A percentile compares a stretch with the other conserved stretches of the same genome.
Conservation (phyloP, 169 alveolate species). For the Babesia divergens region DNA sequence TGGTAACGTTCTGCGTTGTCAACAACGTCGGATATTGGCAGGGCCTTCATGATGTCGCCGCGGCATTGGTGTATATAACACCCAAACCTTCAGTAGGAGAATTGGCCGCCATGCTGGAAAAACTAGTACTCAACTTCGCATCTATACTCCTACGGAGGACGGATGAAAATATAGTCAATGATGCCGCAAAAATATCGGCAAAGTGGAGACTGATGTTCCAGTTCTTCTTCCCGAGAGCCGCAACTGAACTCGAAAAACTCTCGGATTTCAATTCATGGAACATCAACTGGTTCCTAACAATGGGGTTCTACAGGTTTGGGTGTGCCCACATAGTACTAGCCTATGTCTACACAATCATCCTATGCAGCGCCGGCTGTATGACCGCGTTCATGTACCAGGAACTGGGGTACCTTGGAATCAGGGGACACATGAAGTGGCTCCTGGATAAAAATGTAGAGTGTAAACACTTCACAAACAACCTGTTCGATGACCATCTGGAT, state of each 20-base stretch:
- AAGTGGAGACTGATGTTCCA: slow-evolving; percentile 54
- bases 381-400: slow-evolving; percentile 56
- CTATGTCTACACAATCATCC: slow-evolving; percentile 23
- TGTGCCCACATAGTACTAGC: slow-evolving; percentile 50
- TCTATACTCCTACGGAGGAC: slow-evolving; percentile 25
- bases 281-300: slow-evolving; percentile 50
- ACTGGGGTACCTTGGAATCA: slow-evolving; percentile 50
- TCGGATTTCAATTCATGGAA: slow-evolving; percentile 42
- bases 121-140: slow-evolving; percentile 27
- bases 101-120: slow-evolving; percentile 52
- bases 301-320: slow-evolving; percentile 65
- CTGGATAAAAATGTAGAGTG: neutral
- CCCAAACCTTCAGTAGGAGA: slow-evolving; percentile 59
- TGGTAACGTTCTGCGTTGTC: slow-evolving; percentile 49
- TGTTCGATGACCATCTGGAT: slow-evolving; percentile 5
- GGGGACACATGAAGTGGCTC: slow-evolving; percentile 46
- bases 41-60: slow-evolving; percentile 64
- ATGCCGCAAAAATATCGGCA: slow-evolving; percentile 29
- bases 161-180: slow-evolving; percentile 4
- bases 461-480: neutral
- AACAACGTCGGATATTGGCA: slow-evolving; percentile 70
- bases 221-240: slow-evolving; percentile 56
- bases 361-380: slow-evolving; percentile 32
- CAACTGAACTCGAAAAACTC: slow-evolving; percentile 22
- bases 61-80: slow-evolving; percentile 41